Evolutionary conservation across 1,139 yeast genomes (phyloP).

Genomic region (Suhomyces atakaporum): DNA sequence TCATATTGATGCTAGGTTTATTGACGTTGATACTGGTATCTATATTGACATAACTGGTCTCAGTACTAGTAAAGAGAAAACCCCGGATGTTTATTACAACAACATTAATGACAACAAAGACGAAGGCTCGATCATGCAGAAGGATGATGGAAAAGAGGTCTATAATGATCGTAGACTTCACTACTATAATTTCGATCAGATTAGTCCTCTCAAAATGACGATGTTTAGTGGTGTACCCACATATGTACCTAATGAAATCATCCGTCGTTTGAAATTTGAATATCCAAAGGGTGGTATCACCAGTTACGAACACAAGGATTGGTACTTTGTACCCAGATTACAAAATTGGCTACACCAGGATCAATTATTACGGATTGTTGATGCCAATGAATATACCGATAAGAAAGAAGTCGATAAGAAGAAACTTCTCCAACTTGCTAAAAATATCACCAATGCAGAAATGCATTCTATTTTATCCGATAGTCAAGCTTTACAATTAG

Average conservation of each 20-base stretch:
- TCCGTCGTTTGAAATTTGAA: constrained; percentile 21
- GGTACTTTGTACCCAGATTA: constrained; percentile 34
- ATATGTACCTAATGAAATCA: constrained; percentile 18
- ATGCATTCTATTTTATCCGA: constrained; percentile 33
- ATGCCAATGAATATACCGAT: constrained; percentile 13
- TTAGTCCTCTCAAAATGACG: constrained; percentile 25
- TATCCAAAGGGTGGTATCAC: constrained; percentile 24
- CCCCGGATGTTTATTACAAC: constrained; percentile 12
- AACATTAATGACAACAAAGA: constrained; percentile 16
- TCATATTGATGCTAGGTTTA: constrained; percentile 30
- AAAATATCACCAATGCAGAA: constrained; percentile 26
- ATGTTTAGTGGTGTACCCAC: constrained; percentile 24
- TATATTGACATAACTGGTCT: constrained; percentile 31
- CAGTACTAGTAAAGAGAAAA: constrained; percentile 18
- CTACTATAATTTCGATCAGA: constrained; percentile 24
- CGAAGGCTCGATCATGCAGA: constrained; percentile 12
- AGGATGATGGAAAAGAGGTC: constrained; percentile 17
- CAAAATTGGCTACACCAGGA: constrained; percentile 28
- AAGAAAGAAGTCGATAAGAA: constrained; percentile 15
- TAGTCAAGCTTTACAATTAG: constrained; percentile 36
- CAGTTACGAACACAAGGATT: constrained; percentile 19
- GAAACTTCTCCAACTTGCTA: constrained; percentile 13
- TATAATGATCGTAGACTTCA: constrained; percentile 28
- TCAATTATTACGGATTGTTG: constrained; percentile 10
- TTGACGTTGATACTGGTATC: constrained; percentile 31